phyloP scores from a whole-genome alignment of 371 early-diverging fungal genomes.

The Mortierella sp. region DNA sequence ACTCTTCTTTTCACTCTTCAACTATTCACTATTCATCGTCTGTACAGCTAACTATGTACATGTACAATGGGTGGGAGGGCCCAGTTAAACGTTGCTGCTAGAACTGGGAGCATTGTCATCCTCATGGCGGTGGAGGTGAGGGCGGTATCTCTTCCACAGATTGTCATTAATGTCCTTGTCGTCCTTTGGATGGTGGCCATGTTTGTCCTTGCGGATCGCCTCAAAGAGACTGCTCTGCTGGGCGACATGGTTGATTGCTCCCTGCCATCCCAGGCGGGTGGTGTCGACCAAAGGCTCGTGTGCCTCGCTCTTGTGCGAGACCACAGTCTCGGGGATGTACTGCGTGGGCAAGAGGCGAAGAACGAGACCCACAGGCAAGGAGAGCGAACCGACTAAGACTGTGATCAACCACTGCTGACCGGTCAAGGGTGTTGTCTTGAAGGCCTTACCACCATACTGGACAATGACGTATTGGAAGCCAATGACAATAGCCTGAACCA shows the following conservation, averaged over 20 bases:
- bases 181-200: neutral
- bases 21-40: no score
- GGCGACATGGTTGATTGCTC: constrained; percentile 61
- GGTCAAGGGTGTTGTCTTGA: constrained; percentile 80
- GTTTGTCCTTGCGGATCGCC: constrained; percentile 56
- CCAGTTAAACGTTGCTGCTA: no score
- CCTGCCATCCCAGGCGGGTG: constrained; percentile 65
- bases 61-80: no score
- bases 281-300: constrained; percentile 61
- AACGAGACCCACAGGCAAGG: constrained; percentile 86
- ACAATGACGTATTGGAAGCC: constrained; percentile 86
- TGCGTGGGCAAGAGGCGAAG: constrained; percentile 77
- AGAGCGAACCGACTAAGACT: constrained; percentile 76
- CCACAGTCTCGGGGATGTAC: constrained; percentile 28
- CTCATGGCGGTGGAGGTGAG: no score
- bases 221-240: constrained; percentile 61
- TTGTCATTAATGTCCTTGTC: neutral
- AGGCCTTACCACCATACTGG: constrained; percentile 89
- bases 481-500: constrained; percentile 77
- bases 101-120: neutral
- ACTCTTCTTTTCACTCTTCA: no score
- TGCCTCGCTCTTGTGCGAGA: constrained; percentile 52
- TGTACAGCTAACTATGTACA: no score
- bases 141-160: constrained; percentile 15
- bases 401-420: constrained; percentile 84